Evolutionary conservation across 345 rosid genomes (phyloP).

Genomic region (Rhizophora mangle): DNA sequence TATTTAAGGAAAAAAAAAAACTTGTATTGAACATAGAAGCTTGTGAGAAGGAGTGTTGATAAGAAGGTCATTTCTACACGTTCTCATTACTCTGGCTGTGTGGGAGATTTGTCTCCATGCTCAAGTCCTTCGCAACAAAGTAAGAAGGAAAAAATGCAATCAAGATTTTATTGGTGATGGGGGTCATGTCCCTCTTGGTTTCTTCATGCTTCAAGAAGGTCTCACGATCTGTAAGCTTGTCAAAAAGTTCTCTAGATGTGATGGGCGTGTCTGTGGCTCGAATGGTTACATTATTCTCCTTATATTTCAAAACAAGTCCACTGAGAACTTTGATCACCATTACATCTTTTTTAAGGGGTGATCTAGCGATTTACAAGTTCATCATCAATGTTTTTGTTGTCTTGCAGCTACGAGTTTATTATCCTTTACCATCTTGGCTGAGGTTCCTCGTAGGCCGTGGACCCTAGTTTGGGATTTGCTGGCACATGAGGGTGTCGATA

Average conservation of each 20-base stretch:
- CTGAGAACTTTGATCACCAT: neutral
- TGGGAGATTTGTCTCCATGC: too few relatives aligned
- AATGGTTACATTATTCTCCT: neutral
- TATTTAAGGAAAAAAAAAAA: too few relatives aligned
- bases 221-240: neutral
- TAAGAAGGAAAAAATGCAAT: too few relatives aligned
- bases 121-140: too few relatives aligned
- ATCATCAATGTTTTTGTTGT: neutral
- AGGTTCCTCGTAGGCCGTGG: neutral
- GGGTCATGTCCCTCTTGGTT: neutral
- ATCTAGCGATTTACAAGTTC: neutral
- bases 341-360: neutral
- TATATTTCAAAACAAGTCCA: neutral
- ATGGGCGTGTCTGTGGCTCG: neutral
- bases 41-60: neutral
- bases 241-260: neutral
- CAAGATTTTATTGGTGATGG: too few relatives aligned
- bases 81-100: too few relatives aligned
- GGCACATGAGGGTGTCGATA: fast-evolving
- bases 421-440: neutral
- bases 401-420: neutral
- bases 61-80: neutral
- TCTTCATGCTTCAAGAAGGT: neutral
- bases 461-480: neutral
- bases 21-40: neutral